Conservation (phyloP, 1,284 basidiomycete genomes). For the Cystobasidium pallidum region DNA sequence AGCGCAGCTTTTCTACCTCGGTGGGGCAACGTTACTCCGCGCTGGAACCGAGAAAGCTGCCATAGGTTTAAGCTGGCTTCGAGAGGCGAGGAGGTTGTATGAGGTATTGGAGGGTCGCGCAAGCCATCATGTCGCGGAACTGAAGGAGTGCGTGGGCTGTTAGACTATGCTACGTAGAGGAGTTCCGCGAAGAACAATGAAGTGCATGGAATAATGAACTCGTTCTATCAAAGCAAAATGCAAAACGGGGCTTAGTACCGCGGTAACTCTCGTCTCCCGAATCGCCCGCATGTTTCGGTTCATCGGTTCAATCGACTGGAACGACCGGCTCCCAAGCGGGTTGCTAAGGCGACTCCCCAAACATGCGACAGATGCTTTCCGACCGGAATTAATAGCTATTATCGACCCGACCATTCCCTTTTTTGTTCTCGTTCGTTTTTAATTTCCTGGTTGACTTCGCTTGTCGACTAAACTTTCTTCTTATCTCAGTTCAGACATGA, state of each 20-base stretch:
- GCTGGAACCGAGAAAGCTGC: not conserved
- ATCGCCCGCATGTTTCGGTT: too few species aligned
- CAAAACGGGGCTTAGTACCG: too few species aligned
- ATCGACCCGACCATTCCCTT: not conserved
- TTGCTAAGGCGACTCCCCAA: too few species aligned
- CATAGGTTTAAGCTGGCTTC: slow-evolving; percentile 15
- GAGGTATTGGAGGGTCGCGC: not conserved
- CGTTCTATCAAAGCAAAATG: too few species aligned
- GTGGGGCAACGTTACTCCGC: not conserved
- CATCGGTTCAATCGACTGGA: too few species aligned
- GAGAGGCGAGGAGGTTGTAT: slow-evolving; percentile 1
- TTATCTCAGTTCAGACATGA: not conserved
- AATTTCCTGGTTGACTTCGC: not conserved
- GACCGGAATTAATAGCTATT: too few species aligned
- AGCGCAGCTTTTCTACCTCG: slow-evolving; percentile 25
- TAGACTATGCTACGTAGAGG: too few species aligned
- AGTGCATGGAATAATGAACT: too few species aligned
- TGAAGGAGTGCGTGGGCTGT: not conserved
- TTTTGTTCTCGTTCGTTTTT: not conserved
- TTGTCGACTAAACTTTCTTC: not conserved
- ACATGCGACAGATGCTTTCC: too few species aligned
- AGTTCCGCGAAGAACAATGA: too few species aligned
- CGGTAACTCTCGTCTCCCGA: too few species aligned
- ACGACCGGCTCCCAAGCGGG: too few species aligned
- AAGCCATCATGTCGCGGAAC: slow-evolving; percentile 18